Evolutionary conservation across 768 basidiomycete species (phyloP), one percentile per base, ranked within the genome.

Genomic region (Candolleomyces eurysporus): DNA sequence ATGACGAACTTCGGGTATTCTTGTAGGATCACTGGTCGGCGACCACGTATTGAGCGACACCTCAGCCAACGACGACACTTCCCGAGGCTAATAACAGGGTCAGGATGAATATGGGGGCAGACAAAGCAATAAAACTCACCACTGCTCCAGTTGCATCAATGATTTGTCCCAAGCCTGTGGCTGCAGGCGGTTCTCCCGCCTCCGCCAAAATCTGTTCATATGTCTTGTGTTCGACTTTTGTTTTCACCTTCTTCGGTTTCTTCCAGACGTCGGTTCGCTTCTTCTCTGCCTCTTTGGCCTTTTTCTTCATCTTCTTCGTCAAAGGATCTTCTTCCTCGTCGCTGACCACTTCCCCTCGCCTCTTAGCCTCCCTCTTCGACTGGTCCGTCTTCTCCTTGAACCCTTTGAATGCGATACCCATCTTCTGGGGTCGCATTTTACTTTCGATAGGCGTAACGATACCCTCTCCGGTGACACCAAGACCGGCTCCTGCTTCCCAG

Each of bases 1-100:
- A 72, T 99, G 96, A 26, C 96, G 86, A n/a, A 99, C 86, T 78
- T 99, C 97, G 0, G 97, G 97, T 63, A 98, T 88, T 58, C 92
- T 89, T 52, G 88, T 92, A 6, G 89, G 82, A 66, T 99, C 96
- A 14, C 86, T 85, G 0, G 94, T 87, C 0, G 94, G 93, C 10
- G 91, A 88, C 94, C 95, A 97, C 3, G 85, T 85, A 61, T 82
- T 89, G 66, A 82, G 72, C 19, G 88, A 85, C 36, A 95, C 76
- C 46, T 94, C 89, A 13, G 94, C 86, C 52, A 98, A 71, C 1
- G 94, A 95, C 4, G 90, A 81, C 22, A 96, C 87, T 77, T 98
- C 94, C 36, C 90, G 83, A n/a, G 89, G 88, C 91, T 96, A 67
- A 4, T 58, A 56, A 64, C 54, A n/a, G 19, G 11, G n/a, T 26